Conservation (phyloP, 192 early-diverging fungal genomes). For the Coemansia brasiliensis region DNA sequence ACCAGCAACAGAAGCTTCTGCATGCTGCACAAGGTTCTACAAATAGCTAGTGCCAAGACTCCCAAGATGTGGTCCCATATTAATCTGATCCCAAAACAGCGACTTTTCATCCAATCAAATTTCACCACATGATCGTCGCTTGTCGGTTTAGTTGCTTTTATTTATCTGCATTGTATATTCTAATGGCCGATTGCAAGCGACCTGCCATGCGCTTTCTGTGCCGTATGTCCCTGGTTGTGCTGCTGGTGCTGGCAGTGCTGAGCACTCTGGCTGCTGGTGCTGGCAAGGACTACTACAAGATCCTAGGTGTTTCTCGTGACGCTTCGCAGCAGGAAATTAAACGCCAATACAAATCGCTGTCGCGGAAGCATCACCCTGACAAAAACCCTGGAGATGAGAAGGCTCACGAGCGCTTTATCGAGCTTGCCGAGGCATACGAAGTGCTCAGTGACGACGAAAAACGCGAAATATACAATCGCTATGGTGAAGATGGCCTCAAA, state of each 20-base stretch:
- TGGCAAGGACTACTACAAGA: slow-evolving; percentile 79
- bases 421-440: slow-evolving; percentile 90
- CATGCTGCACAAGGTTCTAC: too few relatives aligned
- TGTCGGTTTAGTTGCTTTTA: neutral
- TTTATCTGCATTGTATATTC: neutral
- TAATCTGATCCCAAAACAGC: neutral
- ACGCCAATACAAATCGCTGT: slow-evolving; percentile 88
- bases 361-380: slow-evolving; percentile 86
- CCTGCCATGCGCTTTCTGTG: slow-evolving; percentile 16
- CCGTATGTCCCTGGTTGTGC: slow-evolving; percentile 3
- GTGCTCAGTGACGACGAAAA: slow-evolving; percentile 91
- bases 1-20: too few relatives aligned
- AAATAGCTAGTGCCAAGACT: too few relatives aligned
- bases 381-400: slow-evolving; percentile 84
- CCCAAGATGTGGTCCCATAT: too few relatives aligned
- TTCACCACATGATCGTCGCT: slow-evolving; percentile 7
- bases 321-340: slow-evolving; percentile 87
- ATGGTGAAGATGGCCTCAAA: slow-evolving; percentile 96
- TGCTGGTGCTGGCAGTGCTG: slow-evolving; percentile 11
- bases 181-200: slow-evolving; percentile 9
- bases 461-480: slow-evolving; percentile 84
- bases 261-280: slow-evolving; percentile 14
- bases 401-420: slow-evolving; percentile 85
- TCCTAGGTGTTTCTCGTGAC: slow-evolving; percentile 80
- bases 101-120: slow-evolving; percentile 22